phyloP scores from a whole-genome alignment of 2,329 filamentous ascomycete genomes.

The Aspergillus sp. region DNA sequence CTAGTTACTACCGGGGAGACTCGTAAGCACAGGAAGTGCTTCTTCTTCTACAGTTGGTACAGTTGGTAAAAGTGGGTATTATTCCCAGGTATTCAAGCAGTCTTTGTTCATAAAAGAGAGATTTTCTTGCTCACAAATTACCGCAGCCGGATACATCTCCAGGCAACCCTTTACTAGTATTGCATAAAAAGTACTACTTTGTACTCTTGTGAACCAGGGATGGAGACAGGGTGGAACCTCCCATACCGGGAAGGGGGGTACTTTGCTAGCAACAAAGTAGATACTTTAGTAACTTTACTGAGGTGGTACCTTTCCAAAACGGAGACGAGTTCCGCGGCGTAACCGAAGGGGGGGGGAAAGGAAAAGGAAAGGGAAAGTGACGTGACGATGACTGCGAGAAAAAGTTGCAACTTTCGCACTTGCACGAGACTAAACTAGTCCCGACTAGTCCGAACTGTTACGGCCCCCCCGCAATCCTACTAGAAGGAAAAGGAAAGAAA shows the following conservation, averaged over 20 bases:
- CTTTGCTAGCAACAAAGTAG: no score
- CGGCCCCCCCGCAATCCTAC: background rate
- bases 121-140: background rate
- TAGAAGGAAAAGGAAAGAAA: background rate
- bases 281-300: no score
- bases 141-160: background rate
- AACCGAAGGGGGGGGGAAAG: background rate
- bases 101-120: no score
- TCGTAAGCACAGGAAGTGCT: no score
- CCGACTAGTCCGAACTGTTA: background rate
- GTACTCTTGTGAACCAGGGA: background rate
- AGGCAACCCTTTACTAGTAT: no score
- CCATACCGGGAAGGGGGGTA: no score
- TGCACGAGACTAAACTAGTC: background rate
- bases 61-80: no score
- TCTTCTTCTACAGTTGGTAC: no score
- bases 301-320: background rate
- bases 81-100: background rate
- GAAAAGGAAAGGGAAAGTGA: background rate
- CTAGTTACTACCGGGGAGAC: background rate
- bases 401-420: background rate
- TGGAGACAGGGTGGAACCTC: no score
- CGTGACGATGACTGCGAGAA: slow-evolving; percentile 4
- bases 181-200: background rate
- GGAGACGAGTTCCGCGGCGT: slow-evolving; percentile 9